Conservation (phyloP, 345 rosid species). For the Arabidopsis thaliana region DNA sequence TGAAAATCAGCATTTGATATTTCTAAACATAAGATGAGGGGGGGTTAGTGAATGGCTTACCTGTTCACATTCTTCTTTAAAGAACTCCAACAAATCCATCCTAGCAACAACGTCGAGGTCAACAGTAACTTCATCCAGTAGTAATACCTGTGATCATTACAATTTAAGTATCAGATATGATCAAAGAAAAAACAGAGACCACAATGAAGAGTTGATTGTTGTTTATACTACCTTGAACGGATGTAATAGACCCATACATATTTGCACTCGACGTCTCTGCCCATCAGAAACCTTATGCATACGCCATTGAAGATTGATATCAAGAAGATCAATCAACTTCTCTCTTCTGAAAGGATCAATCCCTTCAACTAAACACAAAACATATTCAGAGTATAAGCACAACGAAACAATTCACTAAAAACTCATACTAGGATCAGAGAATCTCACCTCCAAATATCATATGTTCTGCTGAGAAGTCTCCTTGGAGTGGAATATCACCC, state of each 20-base stretch:
- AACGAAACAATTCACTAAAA: neutral
- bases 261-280: constrained; percentile 94
- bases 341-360: constrained; percentile 87
- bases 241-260: constrained; percentile 96
- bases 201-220: neutral
- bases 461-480: constrained; percentile 96
- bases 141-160: constrained; percentile 62
- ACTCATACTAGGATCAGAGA: constrained; percentile 7
- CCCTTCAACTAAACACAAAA: constrained; percentile 71
- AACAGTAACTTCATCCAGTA: constrained; percentile 94
- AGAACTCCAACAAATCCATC: constrained; percentile 89
- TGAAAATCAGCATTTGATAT: neutral
- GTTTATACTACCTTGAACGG: constrained; percentile 71
- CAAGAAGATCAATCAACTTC: constrained; percentile 88
- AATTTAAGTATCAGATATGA: neutral
- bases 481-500: constrained; percentile 98
- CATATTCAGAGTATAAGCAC: constrained; percentile 8
- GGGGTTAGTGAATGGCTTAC: constrained; percentile 41
- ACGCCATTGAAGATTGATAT: constrained; percentile 91
- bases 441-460: constrained; percentile 93
- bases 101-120: constrained; percentile 96
- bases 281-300: constrained; percentile 99
- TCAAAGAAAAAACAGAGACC: constrained; percentile 10
- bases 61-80: constrained; percentile 89
- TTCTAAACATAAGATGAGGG: neutral